These are phyloP conservation scores for Kentomonas sorsogonicus DNA, from an alignment of 208 protist genomes.

Conservation along the genomic window DNA sequence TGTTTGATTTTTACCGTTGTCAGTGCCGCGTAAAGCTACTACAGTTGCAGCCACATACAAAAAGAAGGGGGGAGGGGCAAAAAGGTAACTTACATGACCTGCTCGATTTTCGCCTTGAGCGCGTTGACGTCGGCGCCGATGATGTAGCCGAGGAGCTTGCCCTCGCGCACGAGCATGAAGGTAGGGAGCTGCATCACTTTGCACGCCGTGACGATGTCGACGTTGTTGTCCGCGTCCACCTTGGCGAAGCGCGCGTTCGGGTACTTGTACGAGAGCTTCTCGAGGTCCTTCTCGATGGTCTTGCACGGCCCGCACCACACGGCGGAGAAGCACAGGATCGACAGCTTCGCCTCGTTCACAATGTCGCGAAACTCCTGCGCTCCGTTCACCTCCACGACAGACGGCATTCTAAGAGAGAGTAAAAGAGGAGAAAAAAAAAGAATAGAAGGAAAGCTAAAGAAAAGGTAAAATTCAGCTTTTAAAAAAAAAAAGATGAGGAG, in stretches of 20 bases:
- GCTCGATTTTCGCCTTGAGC: constrained; percentile 60
- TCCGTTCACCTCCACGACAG: constrained; percentile 67
- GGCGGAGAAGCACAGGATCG: constrained; percentile 71
- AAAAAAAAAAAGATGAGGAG: constrained; percentile 5
- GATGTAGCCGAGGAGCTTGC: constrained; percentile 59
- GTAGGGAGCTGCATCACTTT: constrained; percentile 71
- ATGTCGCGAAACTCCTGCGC: constrained; percentile 69
- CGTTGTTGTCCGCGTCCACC: constrained; percentile 78
- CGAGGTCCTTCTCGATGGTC: constrained; percentile 62
- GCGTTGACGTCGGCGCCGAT: constrained; percentile 63
- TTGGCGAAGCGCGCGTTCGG: constrained; percentile 60
- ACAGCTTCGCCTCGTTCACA: constrained; percentile 46
- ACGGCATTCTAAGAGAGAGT: constrained; percentile 52
- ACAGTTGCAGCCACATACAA: background rate
- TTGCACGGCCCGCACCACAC: constrained; percentile 83
- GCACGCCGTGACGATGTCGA: constrained; percentile 73
- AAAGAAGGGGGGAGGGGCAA: background rate
- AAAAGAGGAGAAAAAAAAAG: too few relatives aligned
- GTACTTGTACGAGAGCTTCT: constrained; percentile 75
- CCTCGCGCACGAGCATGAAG: constrained; percentile 64
- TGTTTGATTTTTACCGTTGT: too few relatives aligned
- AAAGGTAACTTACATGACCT: constrained; percentile 20
- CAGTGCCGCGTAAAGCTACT: too few relatives aligned
- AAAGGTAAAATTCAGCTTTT: too few relatives aligned
- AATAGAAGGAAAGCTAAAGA: too few relatives aligned